These are phyloP conservation scores for Dentipellis sp. DNA, from an alignment of 768 basidiomycete genomes.

Conservation along the genomic window DNA sequence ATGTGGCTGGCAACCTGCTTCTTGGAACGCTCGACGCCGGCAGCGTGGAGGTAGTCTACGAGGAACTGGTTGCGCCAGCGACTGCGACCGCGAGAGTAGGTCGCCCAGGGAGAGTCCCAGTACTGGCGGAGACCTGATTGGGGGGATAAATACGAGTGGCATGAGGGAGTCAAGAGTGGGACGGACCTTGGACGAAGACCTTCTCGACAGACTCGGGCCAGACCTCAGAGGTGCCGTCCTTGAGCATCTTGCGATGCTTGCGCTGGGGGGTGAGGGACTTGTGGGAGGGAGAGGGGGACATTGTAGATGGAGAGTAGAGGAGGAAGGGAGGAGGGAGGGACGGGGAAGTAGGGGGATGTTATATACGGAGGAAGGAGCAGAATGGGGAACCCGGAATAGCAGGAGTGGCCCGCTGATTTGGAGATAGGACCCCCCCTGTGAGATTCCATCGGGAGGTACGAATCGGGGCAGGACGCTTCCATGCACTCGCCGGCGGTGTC, in stretches of 20 bases:
- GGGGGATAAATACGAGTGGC: not conserved
- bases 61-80: slow-evolving; percentile 82
- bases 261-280: slow-evolving; percentile 59
- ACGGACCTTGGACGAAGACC: slow-evolving; percentile 64
- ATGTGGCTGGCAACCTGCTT: slow-evolving; percentile 89
- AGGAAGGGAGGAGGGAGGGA: not conserved
- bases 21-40: slow-evolving; percentile 66
- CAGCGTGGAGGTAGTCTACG: slow-evolving; percentile 67
- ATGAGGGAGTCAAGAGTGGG: slow-evolving; percentile 1
- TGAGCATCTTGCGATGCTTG: slow-evolving; percentile 78
- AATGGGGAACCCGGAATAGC: slow-evolving; percentile 18
- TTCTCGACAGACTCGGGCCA: slow-evolving; percentile 77
- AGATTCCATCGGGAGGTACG: not conserved
- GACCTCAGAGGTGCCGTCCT: slow-evolving; percentile 70
- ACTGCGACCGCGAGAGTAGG: slow-evolving; percentile 69
- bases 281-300: slow-evolving; percentile 22
- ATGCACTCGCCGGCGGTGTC: not conserved
- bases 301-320: slow-evolving; percentile 8
- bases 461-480: not conserved
- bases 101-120: slow-evolving; percentile 75
- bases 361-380: slow-evolving; percentile 17
- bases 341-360: slow-evolving; percentile 4
- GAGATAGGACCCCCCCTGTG: slow-evolving; percentile 11
- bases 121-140: slow-evolving; percentile 60
- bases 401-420: slow-evolving; percentile 17